These are phyloP conservation scores for Tricholoma saponaceum DNA, from an alignment of 768 basidiomycete genomes.

Conservation along the genomic window DNA sequence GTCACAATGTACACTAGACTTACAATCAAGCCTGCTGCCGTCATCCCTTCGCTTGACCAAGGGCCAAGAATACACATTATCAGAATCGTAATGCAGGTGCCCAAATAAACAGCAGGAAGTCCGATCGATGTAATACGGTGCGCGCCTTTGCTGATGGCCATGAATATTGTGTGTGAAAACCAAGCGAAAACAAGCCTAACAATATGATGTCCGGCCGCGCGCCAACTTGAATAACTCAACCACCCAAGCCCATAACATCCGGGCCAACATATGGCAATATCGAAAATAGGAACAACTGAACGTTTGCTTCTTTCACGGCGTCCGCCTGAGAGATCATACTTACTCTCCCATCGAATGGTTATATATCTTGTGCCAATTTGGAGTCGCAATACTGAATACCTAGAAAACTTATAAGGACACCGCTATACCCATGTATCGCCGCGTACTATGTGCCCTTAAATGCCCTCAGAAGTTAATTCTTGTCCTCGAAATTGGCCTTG, in stretches of 20 bases:
- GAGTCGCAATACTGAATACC: slow-evolving; percentile 14
- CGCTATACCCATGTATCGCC: slow-evolving; percentile 1
- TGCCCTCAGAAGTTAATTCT: slow-evolving; percentile 6
- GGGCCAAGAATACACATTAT: slow-evolving; percentile 13
- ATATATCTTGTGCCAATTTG: slow-evolving; percentile 11
- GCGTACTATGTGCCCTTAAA: slow-evolving; percentile 11
- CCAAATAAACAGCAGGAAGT: slow-evolving; percentile 9
- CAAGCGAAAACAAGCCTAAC: too few species aligned
- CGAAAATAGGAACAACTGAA: slow-evolving; percentile 13
- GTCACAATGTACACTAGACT: not conserved
- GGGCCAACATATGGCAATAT: slow-evolving; percentile 13
- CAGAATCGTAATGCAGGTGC: slow-evolving; percentile 12
- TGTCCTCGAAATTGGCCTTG: slow-evolving; percentile 8
- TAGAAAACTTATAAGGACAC: not conserved
- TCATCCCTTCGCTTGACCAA: slow-evolving; percentile 6
- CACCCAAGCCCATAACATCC: slow-evolving; percentile 14
- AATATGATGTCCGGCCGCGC: too few species aligned
- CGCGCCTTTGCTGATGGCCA: slow-evolving; percentile 10
- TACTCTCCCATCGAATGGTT: slow-evolving; percentile 9
- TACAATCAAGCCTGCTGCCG: slow-evolving; percentile 9
- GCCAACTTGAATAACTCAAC: slow-evolving; percentile 12
- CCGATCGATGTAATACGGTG: slow-evolving; percentile 13
- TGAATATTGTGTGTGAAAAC: not conserved
- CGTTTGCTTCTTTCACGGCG: slow-evolving; percentile 10
- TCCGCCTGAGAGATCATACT: slow-evolving; percentile 13